A percentile compares a stretch with the other conserved stretches of the same genome.
These are phyloP conservation scores for Gremmenia infestans DNA, from an alignment of 2,329 filamentous ascomycete genomes.

Conservation along the genomic window DNA sequence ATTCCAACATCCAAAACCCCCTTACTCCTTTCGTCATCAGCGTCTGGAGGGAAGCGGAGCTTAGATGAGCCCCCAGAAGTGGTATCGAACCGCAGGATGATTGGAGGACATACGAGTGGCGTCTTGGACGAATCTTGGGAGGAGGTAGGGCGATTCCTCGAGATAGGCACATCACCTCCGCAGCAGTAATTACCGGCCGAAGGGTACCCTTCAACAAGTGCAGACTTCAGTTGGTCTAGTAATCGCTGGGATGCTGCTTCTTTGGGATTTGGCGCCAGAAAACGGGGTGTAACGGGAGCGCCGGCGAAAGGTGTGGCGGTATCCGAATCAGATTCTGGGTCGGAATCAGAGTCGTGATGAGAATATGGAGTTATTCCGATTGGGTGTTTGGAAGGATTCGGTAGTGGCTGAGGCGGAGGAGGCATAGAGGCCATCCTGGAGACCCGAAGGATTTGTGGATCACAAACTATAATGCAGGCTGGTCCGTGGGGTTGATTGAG, in stretches of 20 bases:
- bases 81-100: conserved; percentile 14
- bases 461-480: not conserved
- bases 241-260: conserved; percentile 4
- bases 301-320: conserved; percentile 6
- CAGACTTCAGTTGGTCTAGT: conserved; percentile 12
- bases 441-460: conserved; percentile 1
- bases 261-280: not conserved
- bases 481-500: not conserved
- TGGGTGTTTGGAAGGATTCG: conserved; percentile 1
- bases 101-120: conserved; percentile 4
- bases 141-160: conserved; percentile 2
- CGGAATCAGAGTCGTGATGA: conserved; percentile 6
- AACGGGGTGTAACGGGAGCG: conserved; percentile 4
- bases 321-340: conserved; percentile 12
- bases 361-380: conserved; percentile 1
- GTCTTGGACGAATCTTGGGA: conserved; percentile 6
- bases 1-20: conserved; percentile 6
- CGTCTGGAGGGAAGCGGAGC: conserved; percentile 3
- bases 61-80: not conserved
- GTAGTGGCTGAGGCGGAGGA: conserved; percentile 9
- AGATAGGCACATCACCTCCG: conserved; percentile 11
- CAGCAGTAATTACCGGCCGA: conserved; percentile 11
- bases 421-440: conserved; percentile 8
- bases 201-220: conserved; percentile 8
- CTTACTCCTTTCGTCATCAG: conserved; percentile 3